A percentile compares a stretch with the other conserved stretches of the same genome.
These are phyloP conservation scores for Saccharomyces hybrid DNA, from an alignment of 1,139 yeast species.

Conservation along the genomic window DNA sequence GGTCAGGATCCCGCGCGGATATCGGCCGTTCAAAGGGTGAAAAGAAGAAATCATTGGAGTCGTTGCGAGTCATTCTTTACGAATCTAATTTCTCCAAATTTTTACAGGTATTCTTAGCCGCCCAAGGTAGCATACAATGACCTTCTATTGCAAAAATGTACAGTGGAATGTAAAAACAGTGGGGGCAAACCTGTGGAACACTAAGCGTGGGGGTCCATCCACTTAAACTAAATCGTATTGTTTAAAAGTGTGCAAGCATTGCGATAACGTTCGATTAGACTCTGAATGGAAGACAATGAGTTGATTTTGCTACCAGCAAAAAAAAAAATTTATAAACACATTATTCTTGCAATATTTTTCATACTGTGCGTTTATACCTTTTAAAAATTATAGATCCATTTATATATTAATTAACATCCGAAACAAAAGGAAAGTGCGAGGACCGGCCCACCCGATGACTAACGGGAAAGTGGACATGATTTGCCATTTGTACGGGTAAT, in stretches of 20 bases:
- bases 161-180: background rate
- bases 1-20: conserved; percentile 1
- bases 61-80: background rate
- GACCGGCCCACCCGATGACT: background rate
- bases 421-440: background rate
- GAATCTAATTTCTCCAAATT: background rate
- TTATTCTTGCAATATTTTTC: background rate
- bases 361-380: background rate
- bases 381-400: background rate
- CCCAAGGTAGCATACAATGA: background rate
- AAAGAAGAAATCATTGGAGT: background rate
- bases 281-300: background rate
- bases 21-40: background rate
- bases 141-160: background rate
- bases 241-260: background rate
- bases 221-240: background rate
- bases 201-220: background rate
- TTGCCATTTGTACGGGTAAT: background rate
- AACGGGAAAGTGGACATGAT: background rate
- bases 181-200: background rate
- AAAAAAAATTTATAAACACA: background rate
- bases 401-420: background rate
- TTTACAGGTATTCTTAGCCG: background rate
- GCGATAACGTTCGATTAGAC: background rate
- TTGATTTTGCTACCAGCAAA: background rate